Percentiles rank a stretch among this genome's conserved stretches.
phyloP scores from a whole-genome alignment of 208 protist genomes.

The Trypanosoma brucei region DNA sequence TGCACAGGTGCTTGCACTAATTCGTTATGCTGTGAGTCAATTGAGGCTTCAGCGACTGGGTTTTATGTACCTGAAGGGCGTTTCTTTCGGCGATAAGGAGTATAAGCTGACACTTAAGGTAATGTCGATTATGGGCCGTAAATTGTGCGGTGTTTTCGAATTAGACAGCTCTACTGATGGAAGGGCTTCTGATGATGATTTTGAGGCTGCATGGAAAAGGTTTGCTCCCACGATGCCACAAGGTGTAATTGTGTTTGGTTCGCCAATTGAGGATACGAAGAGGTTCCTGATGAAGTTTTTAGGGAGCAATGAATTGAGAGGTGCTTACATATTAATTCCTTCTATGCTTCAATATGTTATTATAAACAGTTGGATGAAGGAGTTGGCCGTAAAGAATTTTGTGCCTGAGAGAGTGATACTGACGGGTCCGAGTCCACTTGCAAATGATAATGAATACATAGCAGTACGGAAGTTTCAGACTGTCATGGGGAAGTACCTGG shows the following conservation, averaged over 20 bases:
- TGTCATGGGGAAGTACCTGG: constrained; percentile 20
- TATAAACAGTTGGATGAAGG: constrained; percentile 2
- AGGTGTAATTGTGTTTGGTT: constrained; percentile 8
- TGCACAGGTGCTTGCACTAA: no score
- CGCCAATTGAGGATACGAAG: not conserved
- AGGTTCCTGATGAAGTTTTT: constrained; percentile 8
- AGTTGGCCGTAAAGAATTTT: constrained; percentile 1
- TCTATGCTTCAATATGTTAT: constrained; percentile 1
- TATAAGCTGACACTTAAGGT: not conserved
- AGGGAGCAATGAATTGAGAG: constrained; percentile 10
- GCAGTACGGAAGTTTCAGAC: constrained; percentile 20
- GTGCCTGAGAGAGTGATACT: constrained; percentile 14
- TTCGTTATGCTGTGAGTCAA: no score
- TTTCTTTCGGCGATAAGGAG: no score
- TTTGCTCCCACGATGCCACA: constrained; percentile 4
- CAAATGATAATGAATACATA: constrained; percentile 11
- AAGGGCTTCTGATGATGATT: not conserved
- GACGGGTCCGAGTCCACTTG: constrained; percentile 19
- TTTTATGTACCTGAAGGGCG: no score
- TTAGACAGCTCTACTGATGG: not conserved
- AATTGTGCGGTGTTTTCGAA: constrained; percentile 1
- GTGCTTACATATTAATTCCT: constrained; percentile 2
- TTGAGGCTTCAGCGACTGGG: no score
- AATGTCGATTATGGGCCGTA: constrained; percentile 7
- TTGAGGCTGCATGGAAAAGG: constrained; percentile 4